Conservation (phyloP, 176 grass and related monocot species). For the Saccharum spontaneum region DNA sequence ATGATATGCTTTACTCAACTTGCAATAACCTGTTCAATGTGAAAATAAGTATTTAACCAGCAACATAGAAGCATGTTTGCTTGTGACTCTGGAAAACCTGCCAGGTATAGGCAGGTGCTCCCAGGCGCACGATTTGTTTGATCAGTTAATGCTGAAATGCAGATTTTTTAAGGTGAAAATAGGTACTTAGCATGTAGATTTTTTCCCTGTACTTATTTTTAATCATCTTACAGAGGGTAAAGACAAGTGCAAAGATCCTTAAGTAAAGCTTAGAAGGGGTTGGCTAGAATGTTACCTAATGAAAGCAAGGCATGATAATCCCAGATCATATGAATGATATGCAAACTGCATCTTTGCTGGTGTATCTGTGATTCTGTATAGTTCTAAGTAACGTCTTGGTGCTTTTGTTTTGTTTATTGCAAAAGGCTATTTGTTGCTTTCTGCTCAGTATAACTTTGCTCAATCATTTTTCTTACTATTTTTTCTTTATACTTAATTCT, state of each 20-base stretch:
- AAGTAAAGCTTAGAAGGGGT: not conserved
- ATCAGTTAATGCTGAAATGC: not conserved
- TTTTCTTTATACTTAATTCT: not conserved
- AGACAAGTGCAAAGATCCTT: slow-evolving; percentile 8
- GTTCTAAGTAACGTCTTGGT: not conserved
- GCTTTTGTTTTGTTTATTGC: not conserved
- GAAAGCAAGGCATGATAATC: not conserved
- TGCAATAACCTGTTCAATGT: not conserved
- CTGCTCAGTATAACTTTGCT: not conserved
- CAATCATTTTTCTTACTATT: not conserved
- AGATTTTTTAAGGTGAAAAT: not conserved
- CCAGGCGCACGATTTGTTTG: not conserved
- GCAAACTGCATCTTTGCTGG: not conserved
- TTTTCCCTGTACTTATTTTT: not conserved
- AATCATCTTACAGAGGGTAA: not conserved
- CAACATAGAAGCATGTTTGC: not conserved
- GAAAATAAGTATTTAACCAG: not conserved
- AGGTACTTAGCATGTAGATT: not conserved
- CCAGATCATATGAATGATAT: slow-evolving; percentile 10
- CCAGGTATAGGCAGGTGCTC: not conserved
- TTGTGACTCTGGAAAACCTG: not conserved
- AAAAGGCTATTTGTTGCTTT: not conserved
- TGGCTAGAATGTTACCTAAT: not conserved
- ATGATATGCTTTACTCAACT: not conserved
- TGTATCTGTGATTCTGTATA: not conserved